Evolutionary conservation across 2,329 filamentous ascomycete species (phyloP), one percentile per base, ranked within the genome.

Genomic region (Diaporthe citrichinensis): DNA sequence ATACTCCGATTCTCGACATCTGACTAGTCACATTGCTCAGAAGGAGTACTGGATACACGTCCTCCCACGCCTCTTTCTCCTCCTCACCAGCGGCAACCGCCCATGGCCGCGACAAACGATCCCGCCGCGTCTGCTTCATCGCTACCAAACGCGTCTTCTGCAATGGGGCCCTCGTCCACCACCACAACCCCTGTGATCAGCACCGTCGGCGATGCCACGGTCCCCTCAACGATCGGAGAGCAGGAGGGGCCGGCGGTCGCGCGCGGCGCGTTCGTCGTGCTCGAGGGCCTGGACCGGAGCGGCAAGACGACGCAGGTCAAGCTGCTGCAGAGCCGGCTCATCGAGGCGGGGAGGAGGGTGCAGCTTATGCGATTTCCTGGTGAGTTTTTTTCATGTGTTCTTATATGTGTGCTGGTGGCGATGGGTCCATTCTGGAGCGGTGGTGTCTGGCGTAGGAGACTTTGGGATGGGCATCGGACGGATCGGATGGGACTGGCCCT

Each of bases 231-330:
- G 23, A 12, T 14, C 3, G 36, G 14, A 12, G 25, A 23, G 46
- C 20, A 34, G 7, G 14, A 23, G 20, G n/a, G 28, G 15, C 9
- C 41, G 17, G n/a, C 25, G 1, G 61, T 44, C 2, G 57, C 46
- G 10, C 53, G 76, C 12, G 95, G 95, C 62, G 91, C 92, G 17
- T 90, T 98, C 44, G 90, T 98, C 72, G 94, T 96, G 6, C 91
- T 98, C 74, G 96, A 98, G 86, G 96, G 96, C 2, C 88, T 98
- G 77, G 96, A 98, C 81, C 92, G 95, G 78, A 95, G 95, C 58
- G 96, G 96, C 74, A 98, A 98, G 88, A 96, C 95, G 31, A 98
- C 95, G 46, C 96, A 98, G 89, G 96, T 95, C 79, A 90, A 92
- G 80, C 85, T 92, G 61, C 87, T 98, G 69, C 88, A 90, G 84